phyloP scores from a whole-genome alignment of 768 basidiomycete genomes.

The Lactifluus volemus region DNA sequence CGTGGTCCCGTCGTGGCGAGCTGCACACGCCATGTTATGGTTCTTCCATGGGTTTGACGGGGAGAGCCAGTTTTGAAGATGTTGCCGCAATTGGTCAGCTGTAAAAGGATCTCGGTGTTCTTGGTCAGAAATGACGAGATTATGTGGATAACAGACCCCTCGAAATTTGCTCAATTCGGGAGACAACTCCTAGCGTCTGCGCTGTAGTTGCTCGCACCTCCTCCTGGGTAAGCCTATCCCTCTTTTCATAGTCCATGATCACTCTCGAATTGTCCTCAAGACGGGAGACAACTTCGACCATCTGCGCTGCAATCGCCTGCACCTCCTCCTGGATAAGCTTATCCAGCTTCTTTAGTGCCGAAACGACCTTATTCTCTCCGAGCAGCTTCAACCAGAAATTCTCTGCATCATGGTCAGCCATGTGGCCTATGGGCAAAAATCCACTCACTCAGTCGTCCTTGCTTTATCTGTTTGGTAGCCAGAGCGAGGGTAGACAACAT shows the following conservation, averaged over 20 bases:
- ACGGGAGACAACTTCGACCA: neutral
- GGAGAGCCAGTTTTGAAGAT: neutral
- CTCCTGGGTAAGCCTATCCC: too few species aligned
- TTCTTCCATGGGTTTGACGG: neutral
- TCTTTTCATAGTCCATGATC: too few species aligned
- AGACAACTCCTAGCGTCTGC: too few species aligned
- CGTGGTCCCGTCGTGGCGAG: neutral
- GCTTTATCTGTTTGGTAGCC: neutral
- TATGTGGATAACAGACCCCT: too few species aligned
- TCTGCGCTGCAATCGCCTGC: neutral
- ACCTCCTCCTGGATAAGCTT: neutral
- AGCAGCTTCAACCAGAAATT: neutral
- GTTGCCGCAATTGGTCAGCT: neutral
- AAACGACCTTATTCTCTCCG: neutral
- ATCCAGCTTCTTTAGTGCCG: neutral
- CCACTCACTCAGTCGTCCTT: neutral
- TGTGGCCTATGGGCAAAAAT: neutral
- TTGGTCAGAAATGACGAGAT: too few species aligned
- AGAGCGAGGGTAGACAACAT: neutral
- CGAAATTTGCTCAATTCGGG: too few species aligned
- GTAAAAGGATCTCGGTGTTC: neutral
- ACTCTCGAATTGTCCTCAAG: neutral
- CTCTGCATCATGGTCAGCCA: neutral
- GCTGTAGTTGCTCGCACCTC: too few species aligned
- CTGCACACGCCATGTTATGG: neutral